phyloP scores from a whole-genome alignment of 257 asterid species.

The Forsythia viridissima region DNA sequence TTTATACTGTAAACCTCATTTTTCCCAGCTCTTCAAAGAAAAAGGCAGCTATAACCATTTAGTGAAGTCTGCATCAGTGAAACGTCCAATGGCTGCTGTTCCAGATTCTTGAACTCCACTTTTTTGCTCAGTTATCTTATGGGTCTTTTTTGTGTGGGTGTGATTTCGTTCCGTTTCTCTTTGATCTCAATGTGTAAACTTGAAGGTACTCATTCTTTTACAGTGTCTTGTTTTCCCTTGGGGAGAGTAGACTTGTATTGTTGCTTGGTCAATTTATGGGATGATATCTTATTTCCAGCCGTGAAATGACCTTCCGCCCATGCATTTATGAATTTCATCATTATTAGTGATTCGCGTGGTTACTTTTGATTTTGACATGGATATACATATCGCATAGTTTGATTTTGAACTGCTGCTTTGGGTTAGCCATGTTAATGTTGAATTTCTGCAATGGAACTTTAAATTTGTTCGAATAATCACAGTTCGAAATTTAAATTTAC shows the following conservation, averaged over 20 bases:
- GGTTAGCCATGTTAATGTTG: not conserved
- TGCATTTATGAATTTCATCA: not conserved
- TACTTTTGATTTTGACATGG: too few species aligned
- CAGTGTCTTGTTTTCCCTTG: not conserved
- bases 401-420: not conserved
- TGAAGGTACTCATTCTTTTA: not conserved
- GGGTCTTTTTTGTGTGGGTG: constrained; percentile 22
- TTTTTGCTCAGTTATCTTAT: not conserved
- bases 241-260: not conserved
- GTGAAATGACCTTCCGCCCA: not conserved
- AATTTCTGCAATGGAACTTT: not conserved
- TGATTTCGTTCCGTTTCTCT: constrained; percentile 19
- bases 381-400: not conserved
- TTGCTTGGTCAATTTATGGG: not conserved
- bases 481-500: too few species aligned
- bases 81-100: constrained; percentile 36
- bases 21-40: constrained; percentile 56
- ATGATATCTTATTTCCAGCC: not conserved
- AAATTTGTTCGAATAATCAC: too few species aligned
- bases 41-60: constrained; percentile 55
- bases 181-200: not conserved
- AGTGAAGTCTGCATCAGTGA: constrained; percentile 50
- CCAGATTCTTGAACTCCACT: constrained; percentile 36
- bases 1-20: constrained; percentile 55
- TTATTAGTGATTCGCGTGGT: not conserved